Base-by-base conservation (phyloP, 257 asterid genomes). In the Jacaranda mimosifolia region DNA sequence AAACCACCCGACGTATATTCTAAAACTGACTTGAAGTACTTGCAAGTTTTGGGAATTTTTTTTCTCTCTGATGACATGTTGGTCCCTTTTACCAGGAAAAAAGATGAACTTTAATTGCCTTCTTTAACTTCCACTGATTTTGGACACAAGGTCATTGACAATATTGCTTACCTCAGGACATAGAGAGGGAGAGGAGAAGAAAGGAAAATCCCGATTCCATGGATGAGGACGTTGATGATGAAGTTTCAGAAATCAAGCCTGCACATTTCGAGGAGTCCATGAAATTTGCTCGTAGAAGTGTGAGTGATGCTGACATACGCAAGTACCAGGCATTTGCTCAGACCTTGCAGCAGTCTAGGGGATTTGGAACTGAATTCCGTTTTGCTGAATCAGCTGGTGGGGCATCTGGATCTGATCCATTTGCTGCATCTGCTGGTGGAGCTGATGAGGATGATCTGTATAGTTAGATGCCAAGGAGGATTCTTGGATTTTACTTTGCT, bases 201-300 rank as follows among this genome's bases (percentile, higher is more conserved):
- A 56, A 21, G 4, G 89, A 80, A 8, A 87, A 89, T 42, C 94
- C 92, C 0, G 94, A 89, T 53, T 78, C 84, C 36, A 89, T 89
- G 89, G 94, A 89, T 0, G 94, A 87, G 73, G 92, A 89, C 15
- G 80, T 21, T 8, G 83, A 82, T 3, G 93, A 89, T 38, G 94
- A 87, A 52, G 86, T 89, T 56, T 64, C 92, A 0, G 94, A 89
- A 63, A 89, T 89, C 72, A 87, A 71, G 59, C 83, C 91, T 7
- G 80, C 88, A 12, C 94, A 89, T 73, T 86, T 89, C n/a, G 94
- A 89, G 86, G 94, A 89, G 79, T 84, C 94, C 5, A 89, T 89
- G 91, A 89, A 85, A 76, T 89, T 17, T 12, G 90, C 94, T 6
- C 89, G 94, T 48, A 85, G 91, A 73, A 89, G 93, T 77, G 93